phyloP scores from a whole-genome alignment of 2,329 filamentous ascomycete genomes.

The Onygenales sp. region DNA sequence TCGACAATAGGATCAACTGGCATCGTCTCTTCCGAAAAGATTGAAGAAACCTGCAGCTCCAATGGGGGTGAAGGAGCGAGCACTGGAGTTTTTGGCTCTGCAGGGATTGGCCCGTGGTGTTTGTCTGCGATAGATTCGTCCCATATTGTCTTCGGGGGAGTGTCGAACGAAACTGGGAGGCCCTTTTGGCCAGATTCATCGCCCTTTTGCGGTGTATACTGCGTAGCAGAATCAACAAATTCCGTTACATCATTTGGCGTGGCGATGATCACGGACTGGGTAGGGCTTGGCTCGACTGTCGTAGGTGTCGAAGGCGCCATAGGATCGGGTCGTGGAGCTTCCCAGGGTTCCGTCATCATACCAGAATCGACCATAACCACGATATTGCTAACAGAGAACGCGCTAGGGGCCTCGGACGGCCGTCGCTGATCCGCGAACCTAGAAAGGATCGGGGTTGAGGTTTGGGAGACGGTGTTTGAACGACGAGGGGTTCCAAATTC shows the following conservation, averaged over 20 bases:
- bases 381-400: constrained; percentile 6
- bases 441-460: constrained; percentile 27
- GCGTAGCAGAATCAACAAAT: constrained; percentile 32
- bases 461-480: constrained; percentile 23
- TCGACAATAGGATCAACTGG: constrained; percentile 37
- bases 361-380: constrained; percentile 49
- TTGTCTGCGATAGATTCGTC: constrained; percentile 20
- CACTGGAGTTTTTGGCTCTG: background rate
- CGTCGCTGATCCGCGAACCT: constrained; percentile 9
- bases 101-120: background rate
- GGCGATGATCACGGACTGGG: constrained; percentile 12
- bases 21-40: constrained; percentile 24
- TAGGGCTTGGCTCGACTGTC: constrained; percentile 2
- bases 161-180: constrained; percentile 18
- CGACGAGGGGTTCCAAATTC: constrained; percentile 40
- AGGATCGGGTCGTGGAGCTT: constrained; percentile 17
- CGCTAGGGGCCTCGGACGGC: constrained; percentile 6
- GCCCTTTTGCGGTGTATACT: constrained; percentile 31
- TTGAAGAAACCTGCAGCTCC: constrained; percentile 22
- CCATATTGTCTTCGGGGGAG: constrained; percentile 33
- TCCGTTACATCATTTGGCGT: constrained; percentile 15
- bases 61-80: constrained; percentile 13
- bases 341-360: constrained; percentile 54
- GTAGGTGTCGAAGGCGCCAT: constrained; percentile 11
- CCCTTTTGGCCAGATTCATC: constrained; percentile 16